Evolutionary conservation across 805 yeast genomes (phyloP).

Genomic region (Dipodascus albidus): DNA sequence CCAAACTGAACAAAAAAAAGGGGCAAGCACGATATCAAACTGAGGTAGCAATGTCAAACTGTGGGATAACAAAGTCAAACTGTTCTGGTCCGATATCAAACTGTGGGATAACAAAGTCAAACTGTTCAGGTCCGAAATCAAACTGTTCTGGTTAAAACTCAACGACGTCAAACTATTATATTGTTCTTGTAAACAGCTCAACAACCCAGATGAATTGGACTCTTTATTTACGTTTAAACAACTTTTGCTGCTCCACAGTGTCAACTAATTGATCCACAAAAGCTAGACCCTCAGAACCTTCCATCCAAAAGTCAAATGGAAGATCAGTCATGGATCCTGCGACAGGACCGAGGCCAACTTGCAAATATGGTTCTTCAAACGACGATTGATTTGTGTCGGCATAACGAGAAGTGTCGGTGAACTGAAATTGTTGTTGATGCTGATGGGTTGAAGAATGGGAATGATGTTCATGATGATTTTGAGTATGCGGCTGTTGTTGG

Average conservation of each 20-base stretch:
- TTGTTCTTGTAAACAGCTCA: too few relatives aligned
- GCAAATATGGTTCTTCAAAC: not conserved
- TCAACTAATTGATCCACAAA: conserved; percentile 21
- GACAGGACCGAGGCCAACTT: not conserved
- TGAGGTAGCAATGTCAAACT: too few relatives aligned
- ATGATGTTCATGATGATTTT: not conserved
- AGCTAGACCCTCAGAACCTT: conserved; percentile 21
- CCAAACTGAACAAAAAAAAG: too few relatives aligned
- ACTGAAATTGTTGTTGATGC: conserved; percentile 1
- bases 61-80: too few relatives aligned
- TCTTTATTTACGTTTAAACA: not conserved
- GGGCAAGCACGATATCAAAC: too few relatives aligned
- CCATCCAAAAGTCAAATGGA: conserved; percentile 20
- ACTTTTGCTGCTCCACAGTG: conserved; percentile 19
- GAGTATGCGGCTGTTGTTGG: conserved; percentile 1
- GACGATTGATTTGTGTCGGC: not conserved
- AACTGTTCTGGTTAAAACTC: too few relatives aligned
- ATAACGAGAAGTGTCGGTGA: not conserved
- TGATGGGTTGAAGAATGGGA: not conserved
- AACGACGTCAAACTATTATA: too few relatives aligned
- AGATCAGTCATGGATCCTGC: conserved; percentile 13
- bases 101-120: too few relatives aligned
- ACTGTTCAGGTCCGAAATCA: too few relatives aligned
- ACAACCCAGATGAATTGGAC: too few relatives aligned
- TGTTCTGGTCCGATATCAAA: too few relatives aligned